phyloP scores from a whole-genome alignment of 2,329 filamentous ascomycete genomes.

The Cryoendolithus antarcticus region DNA sequence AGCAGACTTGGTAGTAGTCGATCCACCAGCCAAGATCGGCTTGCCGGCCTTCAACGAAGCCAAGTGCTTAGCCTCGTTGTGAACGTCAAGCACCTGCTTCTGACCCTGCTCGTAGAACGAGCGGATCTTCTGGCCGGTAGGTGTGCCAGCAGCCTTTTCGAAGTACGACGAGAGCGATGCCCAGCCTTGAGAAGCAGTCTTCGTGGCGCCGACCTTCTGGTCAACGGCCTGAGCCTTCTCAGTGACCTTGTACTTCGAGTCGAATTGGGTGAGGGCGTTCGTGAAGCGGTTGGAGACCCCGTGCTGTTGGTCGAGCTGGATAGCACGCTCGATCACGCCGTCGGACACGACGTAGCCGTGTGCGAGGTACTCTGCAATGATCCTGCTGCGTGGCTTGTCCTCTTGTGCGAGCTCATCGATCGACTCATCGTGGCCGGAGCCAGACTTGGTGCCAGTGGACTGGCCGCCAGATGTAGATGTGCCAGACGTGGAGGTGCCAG shows the following conservation, averaged over 20 bases:
- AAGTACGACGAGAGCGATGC: conserved; percentile 75
- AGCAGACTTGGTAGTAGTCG: conserved; percentile 9
- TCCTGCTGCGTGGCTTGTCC: conserved; percentile 89
- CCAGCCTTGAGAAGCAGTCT: conserved; percentile 56
- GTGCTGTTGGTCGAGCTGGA: conserved; percentile 82
- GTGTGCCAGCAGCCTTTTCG: conserved; percentile 78
- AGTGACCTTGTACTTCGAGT: conserved; percentile 74
- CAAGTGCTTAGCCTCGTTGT: conserved; percentile 76
- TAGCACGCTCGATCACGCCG: conserved; percentile 65
- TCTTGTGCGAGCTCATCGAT: conserved; percentile 76
- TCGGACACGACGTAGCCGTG: conserved; percentile 81
- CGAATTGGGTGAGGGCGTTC: conserved; percentile 60
- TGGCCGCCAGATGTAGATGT: conserved; percentile 27
- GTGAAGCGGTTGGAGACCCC: conserved; percentile 74
- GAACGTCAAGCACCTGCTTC: conserved; percentile 88
- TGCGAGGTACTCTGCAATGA: conserved; percentile 90
- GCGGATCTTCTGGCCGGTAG: conserved; percentile 77
- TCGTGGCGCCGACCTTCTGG: conserved; percentile 67
- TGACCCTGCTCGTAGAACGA: conserved; percentile 75
- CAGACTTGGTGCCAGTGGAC: too few relatives aligned
- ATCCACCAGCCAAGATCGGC: conserved; percentile 1
- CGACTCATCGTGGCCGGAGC: conserved; percentile 26
- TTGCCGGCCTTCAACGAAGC: conserved; percentile 68
- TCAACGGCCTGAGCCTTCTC: conserved; percentile 79
- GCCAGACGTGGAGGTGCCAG: conserved; percentile 37